Evolutionary conservation across 179 eudicot species (phyloP).

Genomic region (Carnegiea gigantea): DNA sequence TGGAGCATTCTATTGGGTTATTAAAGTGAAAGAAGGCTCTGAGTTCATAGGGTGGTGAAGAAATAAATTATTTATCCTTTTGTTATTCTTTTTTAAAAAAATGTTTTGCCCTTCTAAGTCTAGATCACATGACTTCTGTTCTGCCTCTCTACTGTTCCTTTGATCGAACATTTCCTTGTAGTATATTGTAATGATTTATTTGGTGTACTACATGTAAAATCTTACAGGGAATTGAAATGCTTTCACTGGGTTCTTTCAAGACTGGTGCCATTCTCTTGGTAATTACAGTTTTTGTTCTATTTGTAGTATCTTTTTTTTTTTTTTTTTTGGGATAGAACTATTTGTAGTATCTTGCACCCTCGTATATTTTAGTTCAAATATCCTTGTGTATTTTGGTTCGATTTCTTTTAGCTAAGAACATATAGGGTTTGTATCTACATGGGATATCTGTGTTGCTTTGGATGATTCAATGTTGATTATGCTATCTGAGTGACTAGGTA

Average conservation of each 20-base stretch:
- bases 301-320: background rate
- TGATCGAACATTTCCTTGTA: no score
- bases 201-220: background rate
- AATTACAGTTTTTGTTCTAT: slow-evolving; percentile 20
- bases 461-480: background rate
- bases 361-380: background rate
- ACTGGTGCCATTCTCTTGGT: slow-evolving; percentile 97
- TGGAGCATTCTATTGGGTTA: background rate
- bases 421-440: background rate
- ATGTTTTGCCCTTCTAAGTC: background rate
- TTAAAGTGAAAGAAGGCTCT: background rate
- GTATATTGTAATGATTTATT: background rate
- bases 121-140: background rate
- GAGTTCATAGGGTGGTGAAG: background rate
- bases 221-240: slow-evolving; percentile 93
- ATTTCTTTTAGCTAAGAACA: background rate
- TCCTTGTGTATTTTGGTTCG: background rate
- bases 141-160: background rate
- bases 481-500: background rate
- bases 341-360: background rate
- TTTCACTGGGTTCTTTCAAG: slow-evolving; percentile 95
- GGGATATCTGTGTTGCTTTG: background rate
- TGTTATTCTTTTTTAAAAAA: background rate
- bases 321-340: background rate
- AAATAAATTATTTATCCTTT: background rate